Conservation (phyloP, 495 filamentous ascomycete species). For the Pyrenula massariospora region DNA sequence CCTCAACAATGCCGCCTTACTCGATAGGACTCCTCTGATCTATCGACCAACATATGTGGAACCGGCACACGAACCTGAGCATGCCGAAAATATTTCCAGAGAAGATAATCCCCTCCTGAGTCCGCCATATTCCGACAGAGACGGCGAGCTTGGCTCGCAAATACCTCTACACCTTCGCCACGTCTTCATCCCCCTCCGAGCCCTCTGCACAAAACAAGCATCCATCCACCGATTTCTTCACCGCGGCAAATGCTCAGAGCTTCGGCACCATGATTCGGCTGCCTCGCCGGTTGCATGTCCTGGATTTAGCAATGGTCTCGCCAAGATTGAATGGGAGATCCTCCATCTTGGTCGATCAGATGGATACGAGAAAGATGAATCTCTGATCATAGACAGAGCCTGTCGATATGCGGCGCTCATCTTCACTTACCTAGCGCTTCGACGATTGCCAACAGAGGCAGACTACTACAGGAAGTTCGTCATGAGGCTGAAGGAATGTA, state of each 20-base stretch:
- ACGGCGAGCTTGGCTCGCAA: not conserved
- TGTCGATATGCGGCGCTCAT: not conserved
- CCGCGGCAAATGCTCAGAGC: too few relatives aligned
- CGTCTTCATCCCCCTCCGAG: not conserved
- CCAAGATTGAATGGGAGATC: not conserved
- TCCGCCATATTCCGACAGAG: too few relatives aligned
- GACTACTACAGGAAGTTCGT: not conserved
- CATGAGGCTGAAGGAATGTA: not conserved
- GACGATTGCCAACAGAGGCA: not conserved
- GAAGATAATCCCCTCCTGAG: too few relatives aligned
- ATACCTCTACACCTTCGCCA: not conserved
- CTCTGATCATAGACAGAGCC: not conserved
- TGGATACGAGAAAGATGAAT: not conserved
- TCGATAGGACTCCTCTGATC: not conserved
- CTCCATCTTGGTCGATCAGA: not conserved
- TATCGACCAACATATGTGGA: not conserved
- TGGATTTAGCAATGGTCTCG: not conserved
- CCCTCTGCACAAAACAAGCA: not conserved
- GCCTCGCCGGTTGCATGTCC: too few relatives aligned
- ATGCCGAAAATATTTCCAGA: too few relatives aligned
- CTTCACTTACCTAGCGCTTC: not conserved
- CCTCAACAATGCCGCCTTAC: not conserved
- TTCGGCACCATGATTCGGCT: too few relatives aligned
- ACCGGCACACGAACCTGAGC: not conserved
- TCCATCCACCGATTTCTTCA: too few relatives aligned